A percentile compares a stretch with the other conserved stretches of the same genome.
Conservation (phyloP, 352 stramenopile species). For the Aphanomyces stellatus region DNA sequence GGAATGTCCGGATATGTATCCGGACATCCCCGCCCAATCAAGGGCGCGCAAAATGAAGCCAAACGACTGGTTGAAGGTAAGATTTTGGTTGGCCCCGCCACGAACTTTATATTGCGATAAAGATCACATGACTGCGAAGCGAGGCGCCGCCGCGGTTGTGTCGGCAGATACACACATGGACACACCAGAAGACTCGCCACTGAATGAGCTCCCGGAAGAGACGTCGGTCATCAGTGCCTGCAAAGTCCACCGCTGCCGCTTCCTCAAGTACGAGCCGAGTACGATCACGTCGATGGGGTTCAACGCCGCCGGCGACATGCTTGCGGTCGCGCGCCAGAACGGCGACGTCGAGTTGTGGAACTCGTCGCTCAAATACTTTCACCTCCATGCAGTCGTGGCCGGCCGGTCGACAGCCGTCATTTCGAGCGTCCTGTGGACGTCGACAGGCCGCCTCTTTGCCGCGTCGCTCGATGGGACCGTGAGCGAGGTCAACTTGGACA, state of each 20-base stretch:
- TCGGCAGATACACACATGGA: neutral
- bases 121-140: constrained; percentile 6
- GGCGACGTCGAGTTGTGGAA: constrained; percentile 79
- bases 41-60: constrained; percentile 3
- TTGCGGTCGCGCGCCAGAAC: constrained; percentile 69
- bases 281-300: constrained; percentile 59
- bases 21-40: neutral
- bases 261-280: constrained; percentile 76
- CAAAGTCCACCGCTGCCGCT: constrained; percentile 68
- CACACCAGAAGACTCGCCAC: constrained; percentile 10
- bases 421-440: constrained; percentile 58
- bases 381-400: constrained; percentile 58
- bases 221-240: constrained; percentile 5
- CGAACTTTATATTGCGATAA: neutral
- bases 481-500: constrained; percentile 73
- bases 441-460: constrained; percentile 45
- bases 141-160: neutral
- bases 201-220: neutral
- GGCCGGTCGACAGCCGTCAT: constrained; percentile 56
- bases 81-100: neutral
- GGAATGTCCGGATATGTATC: neutral
- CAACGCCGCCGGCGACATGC: constrained; percentile 37
- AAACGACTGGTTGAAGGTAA: constrained; percentile 3
- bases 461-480: constrained; percentile 63
- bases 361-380: constrained; percentile 45